These are phyloP conservation scores for Xylariaceae sp. DNA, from an alignment of 2,329 filamentous ascomycete species.

Conservation along the genomic window DNA sequence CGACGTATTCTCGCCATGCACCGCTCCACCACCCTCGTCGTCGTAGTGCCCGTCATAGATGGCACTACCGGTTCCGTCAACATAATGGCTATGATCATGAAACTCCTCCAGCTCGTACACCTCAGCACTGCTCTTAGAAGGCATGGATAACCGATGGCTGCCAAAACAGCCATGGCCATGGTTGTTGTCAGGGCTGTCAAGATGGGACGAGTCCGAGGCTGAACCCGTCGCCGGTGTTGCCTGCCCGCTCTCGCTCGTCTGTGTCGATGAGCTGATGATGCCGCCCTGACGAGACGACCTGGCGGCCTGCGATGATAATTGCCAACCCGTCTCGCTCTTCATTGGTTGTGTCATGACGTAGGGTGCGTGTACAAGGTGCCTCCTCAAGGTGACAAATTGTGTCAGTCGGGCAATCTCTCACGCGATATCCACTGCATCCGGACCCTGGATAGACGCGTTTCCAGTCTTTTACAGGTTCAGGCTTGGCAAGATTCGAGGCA, in stretches of 20 bases:
- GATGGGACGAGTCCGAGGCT: not conserved
- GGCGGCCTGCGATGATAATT: not conserved
- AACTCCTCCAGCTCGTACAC: constrained; percentile 20
- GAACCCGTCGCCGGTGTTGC: constrained; percentile 8
- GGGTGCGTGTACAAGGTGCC: too few relatives aligned
- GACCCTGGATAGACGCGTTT: too few relatives aligned
- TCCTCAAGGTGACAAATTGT: too few relatives aligned
- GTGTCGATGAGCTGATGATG: constrained; percentile 5
- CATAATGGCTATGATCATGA: not conserved
- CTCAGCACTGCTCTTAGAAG: constrained; percentile 7
- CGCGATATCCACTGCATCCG: too few relatives aligned
- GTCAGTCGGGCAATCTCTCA: too few relatives aligned
- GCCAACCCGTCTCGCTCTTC: not conserved
- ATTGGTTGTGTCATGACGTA: constrained; percentile 3
- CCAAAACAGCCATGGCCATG: too few relatives aligned
- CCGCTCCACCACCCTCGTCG: constrained; percentile 11
- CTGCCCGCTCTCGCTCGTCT: constrained; percentile 4
- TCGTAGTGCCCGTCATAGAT: constrained; percentile 1
- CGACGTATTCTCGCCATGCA: constrained; percentile 4
- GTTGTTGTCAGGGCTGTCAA: too few relatives aligned
- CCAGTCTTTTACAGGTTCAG: too few relatives aligned
- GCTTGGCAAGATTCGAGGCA: too few relatives aligned
- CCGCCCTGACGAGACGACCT: not conserved
- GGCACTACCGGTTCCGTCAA: constrained; percentile 12
- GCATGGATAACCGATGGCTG: too few relatives aligned